Evolutionary conservation across 2,329 filamentous ascomycete genomes (phyloP), one percentile per base, ranked within the genome.

Genomic region (Neocatenulostroma microsporum): DNA sequence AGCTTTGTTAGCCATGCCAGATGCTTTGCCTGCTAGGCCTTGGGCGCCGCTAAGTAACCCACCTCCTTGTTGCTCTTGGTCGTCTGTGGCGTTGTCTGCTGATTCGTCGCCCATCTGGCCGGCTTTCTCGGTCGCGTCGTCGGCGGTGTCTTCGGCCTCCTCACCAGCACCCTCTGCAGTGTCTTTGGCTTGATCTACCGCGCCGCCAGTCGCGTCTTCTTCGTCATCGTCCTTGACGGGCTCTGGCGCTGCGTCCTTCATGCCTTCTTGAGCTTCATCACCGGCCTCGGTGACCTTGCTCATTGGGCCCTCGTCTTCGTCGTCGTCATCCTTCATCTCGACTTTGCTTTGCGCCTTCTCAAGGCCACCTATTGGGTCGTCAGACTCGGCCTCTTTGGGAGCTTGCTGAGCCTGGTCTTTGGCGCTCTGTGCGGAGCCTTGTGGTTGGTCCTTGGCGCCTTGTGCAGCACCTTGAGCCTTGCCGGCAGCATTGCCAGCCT

Each of bases 201-300:
- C 56, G 34, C 53, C 56, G 26, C 48, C 56, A 27, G 55, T 54
- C 9, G 63, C 58, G 33, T 66, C 60, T 15, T 62, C 47, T 20
- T 61, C 58, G 7, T 65, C 58, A 25, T 59, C 57, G 24, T 66
- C 61, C 25, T 63, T 60, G 38, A 68, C 58, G 31, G 67, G 66
- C 49, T 69, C 63, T 4, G 66, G 66, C 39, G 65, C 65, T 21
- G 59, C 56, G 47, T 68, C 57, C 44, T 67, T 56, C 33, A 70
- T 61, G 19, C 58, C 57, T 44, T 68, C 57, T 41, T 68, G 54
- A 34, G 63, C 60, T 17, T 67, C 58, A 32, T 64, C 61, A 37
- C 60, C 63, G 29, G 61, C 61, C 47, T 69, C 58, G 36, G 64
- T 66, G 27, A 70, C 66, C 53, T 70, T 70, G 54, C 62, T 64